Evolutionary conservation across 2,329 filamentous ascomycete species (phyloP).

Genomic region (Penicillium nordicum): DNA sequence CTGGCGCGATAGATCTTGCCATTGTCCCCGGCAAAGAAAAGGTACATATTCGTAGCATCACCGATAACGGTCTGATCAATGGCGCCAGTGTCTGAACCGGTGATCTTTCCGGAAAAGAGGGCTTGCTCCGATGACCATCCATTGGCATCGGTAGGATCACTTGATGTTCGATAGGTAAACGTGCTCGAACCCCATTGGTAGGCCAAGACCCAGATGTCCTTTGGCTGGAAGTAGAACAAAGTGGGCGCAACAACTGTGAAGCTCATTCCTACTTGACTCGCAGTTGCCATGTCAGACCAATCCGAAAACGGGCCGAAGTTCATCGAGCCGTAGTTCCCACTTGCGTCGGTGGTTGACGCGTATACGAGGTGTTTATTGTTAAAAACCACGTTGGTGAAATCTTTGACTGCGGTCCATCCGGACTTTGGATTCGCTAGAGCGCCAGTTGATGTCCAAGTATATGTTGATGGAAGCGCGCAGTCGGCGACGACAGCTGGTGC

Average conservation of each 20-base stretch:
- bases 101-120: slow-evolving; percentile 56
- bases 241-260: slow-evolving; percentile 55
- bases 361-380: slow-evolving; percentile 62
- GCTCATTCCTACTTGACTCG: slow-evolving; percentile 52
- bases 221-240: slow-evolving; percentile 61
- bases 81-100: slow-evolving; percentile 49
- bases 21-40: slow-evolving; percentile 67
- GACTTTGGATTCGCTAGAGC: slow-evolving; percentile 52
- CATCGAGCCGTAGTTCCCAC: slow-evolving; percentile 55
- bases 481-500: background rate
- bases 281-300: slow-evolving; percentile 51
- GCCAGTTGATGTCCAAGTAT: slow-evolving; percentile 55
- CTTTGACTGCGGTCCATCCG: slow-evolving; percentile 59
- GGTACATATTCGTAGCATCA: slow-evolving; percentile 60
- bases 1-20: slow-evolving; percentile 62
- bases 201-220: slow-evolving; percentile 62
- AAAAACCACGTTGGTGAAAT: slow-evolving; percentile 57
- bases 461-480: slow-evolving; percentile 50
- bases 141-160: slow-evolving; percentile 55
- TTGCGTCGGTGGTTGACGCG: slow-evolving; percentile 48
- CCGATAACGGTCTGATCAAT: slow-evolving; percentile 65
- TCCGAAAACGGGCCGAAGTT: slow-evolving; percentile 54
- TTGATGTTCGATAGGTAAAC: slow-evolving; percentile 60
- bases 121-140: slow-evolving; percentile 55
- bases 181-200: slow-evolving; percentile 61